Evolutionary conservation across 2,329 filamentous ascomycete genomes (phyloP), one percentile per base, ranked within the genome.

Genomic region (Hansfordia pulvinata): DNA sequence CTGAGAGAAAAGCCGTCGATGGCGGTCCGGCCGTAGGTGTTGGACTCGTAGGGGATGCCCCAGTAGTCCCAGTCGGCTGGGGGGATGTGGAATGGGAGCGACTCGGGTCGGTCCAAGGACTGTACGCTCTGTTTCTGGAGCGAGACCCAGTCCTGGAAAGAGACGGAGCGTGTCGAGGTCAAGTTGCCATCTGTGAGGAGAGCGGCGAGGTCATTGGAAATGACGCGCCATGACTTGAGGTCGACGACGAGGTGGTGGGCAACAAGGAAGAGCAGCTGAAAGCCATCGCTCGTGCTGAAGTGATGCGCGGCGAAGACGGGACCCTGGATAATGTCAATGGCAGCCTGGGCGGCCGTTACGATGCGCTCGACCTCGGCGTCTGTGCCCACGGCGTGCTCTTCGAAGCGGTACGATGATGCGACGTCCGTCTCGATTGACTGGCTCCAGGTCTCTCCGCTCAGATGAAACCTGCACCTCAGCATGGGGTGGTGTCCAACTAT

Each of bases 221-320:
- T 52, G 27, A 64, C 50, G 10, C 55, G 51, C 64, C 64, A 69
- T 0, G 63, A 68, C 6, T 52, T 50, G 8, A 61, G 39, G 28
- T 69, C 64, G 9, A 67, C 54, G 1, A 61, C 60, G 4, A 69
- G 50, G 25, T 66, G 63, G 31, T 69, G 64, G 1, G 63, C 62
- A 1, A 54, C 50, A 8, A 69, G 41, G 33, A 62, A 66, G 3
- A 69, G 36, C 28, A 62, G 44, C 27, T 66, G 62, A 30, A 52
- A 47, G 4, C 53, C 56, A 23, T 63, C 54, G 23, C 49, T 38
- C 3, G 56, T 62, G 9, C 54, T 52, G 14, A 69, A 51, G 29
- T 64, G 58, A 28, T 64, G 53, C 5, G 55, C 61, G 0, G 57
- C 54, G 32, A 69, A 68, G 0, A 66, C 51, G 0, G 64, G 64